Evolutionary conservation across 2,329 filamentous ascomycete species (phyloP).

Genomic region (Dothistroma septosporum): DNA sequence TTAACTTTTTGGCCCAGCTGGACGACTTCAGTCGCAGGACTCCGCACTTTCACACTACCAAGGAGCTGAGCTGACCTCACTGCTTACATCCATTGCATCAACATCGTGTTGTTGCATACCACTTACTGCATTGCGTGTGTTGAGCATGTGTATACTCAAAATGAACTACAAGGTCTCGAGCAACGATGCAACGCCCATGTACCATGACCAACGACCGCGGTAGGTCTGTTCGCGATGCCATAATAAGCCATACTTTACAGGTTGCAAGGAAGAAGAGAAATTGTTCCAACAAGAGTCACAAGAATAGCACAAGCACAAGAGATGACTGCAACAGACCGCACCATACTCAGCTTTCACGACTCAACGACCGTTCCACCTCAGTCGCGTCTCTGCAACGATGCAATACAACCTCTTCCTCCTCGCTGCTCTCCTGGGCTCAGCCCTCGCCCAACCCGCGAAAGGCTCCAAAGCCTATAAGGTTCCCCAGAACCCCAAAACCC

Average conservation of each 20-base stretch:
- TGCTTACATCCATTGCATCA: too few relatives aligned
- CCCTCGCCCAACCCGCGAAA: background rate
- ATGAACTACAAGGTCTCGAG: background rate
- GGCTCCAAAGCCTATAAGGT: background rate
- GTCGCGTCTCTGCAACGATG: background rate
- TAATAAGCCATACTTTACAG: background rate
- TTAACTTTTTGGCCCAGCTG: too few relatives aligned
- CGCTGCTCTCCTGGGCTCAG: background rate
- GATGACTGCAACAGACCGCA: background rate
- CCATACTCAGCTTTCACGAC: background rate
- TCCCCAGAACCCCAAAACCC: too few relatives aligned
- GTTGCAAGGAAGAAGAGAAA: background rate
- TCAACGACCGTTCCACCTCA: background rate
- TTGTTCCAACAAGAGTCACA: background rate
- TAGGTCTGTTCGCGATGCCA: background rate
- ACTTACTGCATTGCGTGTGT: too few relatives aligned
- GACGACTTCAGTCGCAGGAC: too few relatives aligned
- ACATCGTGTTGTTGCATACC: too few relatives aligned
- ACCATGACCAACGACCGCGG: background rate
- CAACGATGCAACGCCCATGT: background rate
- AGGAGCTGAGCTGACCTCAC: too few relatives aligned
- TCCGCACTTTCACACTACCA: too few relatives aligned
- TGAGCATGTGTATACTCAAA: background rate
- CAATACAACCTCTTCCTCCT: background rate
- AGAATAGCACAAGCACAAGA: background rate